Conservation (phyloP, 306 rosid species). For the Lithocarpus polystachyus region DNA sequence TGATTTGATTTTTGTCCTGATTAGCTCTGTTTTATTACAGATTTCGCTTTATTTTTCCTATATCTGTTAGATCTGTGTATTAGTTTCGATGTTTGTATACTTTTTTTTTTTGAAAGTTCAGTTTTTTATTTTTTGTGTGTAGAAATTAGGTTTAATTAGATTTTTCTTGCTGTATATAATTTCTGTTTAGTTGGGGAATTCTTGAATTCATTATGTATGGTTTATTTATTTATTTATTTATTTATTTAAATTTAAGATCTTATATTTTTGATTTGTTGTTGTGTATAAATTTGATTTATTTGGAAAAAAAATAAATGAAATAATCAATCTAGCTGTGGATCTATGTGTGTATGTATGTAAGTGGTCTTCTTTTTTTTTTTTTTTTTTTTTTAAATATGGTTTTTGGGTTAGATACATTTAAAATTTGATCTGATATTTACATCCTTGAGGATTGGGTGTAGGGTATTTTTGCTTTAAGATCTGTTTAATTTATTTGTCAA, state of each 20-base stretch:
- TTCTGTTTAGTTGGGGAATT: too few relatives aligned
- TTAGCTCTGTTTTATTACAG: constrained; percentile 23
- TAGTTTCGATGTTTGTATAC: background rate
- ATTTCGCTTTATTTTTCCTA: background rate
- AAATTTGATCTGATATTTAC: too few relatives aligned
- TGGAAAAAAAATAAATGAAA: background rate
- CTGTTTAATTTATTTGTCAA: background rate
- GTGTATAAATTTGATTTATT: background rate
- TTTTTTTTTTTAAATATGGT: background rate
- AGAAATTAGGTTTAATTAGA: background rate
- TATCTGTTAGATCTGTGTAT: background rate
- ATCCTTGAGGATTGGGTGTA: too few relatives aligned
- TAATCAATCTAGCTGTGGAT: background rate
- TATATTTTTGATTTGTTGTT: too few relatives aligned
- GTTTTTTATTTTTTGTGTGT: too few relatives aligned
- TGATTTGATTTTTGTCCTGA: constrained; percentile 14
- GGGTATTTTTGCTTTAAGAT: background rate
- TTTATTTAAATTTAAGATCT: too few relatives aligned
- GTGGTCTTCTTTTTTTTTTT: too few relatives aligned
- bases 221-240: too few relatives aligned
- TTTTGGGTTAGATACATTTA: background rate
- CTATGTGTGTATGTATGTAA: background rate
- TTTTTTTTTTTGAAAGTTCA: background rate
- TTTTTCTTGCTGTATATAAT: too few relatives aligned
- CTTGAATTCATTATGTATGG: too few relatives aligned